Base-by-base conservation (phyloP, 768 basidiomycete genomes). In the Suillus fuscotomentosus region DNA sequence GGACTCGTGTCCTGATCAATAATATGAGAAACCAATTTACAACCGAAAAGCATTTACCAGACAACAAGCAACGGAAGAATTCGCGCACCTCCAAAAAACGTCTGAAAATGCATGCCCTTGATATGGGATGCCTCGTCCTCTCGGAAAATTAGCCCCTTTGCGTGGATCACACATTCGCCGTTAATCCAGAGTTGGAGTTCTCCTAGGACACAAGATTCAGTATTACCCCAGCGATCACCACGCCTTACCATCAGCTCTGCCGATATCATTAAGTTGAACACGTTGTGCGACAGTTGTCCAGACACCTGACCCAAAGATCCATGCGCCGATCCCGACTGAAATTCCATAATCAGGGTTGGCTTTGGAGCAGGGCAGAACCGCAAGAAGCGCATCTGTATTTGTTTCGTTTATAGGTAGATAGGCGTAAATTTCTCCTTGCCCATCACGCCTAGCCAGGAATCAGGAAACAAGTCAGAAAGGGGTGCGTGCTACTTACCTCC, bases 21-120 rank as follows among this genome's bases (percentile, higher is more conserved):
- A 24, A 27, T 38, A 64, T 24, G 38, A 57, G 43, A 34, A 48
- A 38, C 31, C 14, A 3, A 38, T 47, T 24, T 9, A 17, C 34
- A 53, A n/a, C 31, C 47, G 3, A 53, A 42, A 2, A 17, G 7
- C 24, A 42, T 27, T 15, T 42, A 5, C 20, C n/a, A 34, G 50
- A 53, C 38, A 34, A 36, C 53, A n/a, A 54, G 53, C 55, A 24
- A 57, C 24, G 31, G 34, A 22, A 20, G 56, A 3, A 47, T 7
- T 22, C 24, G 70, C 78, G 61, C 68, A 86, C 88, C 89, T 51
- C 90, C 90, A 66, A 93, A 93, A 79, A 92, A 93, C 0, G 90
- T 91, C 73, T 91, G 85, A 60, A 89, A 85, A 72, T 90, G 89
- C 72, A 88, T 84, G 9, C 91, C 91, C 63, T 85, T 86, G 61